A percentile compares a stretch with the other conserved stretches of the same genome.
phyloP scores from a whole-genome alignment of 2,329 filamentous ascomycete species.

The Knoxdaviesia capensis region DNA sequence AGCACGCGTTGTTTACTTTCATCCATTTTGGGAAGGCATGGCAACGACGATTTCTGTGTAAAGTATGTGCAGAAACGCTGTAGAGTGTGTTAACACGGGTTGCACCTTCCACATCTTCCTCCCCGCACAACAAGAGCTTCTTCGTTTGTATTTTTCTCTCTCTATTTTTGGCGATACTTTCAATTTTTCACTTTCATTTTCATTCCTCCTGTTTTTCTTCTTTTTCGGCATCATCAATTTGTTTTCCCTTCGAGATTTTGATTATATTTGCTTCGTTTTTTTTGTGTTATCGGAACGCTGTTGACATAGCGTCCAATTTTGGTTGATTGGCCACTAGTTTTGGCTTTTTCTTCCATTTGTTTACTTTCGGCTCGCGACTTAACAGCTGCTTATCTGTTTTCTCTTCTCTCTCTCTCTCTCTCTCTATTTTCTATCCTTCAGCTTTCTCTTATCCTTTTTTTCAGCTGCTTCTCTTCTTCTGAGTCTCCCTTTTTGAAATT shows the following conservation, averaged over 20 bases:
- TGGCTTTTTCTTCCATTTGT: neutral
- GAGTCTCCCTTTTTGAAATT: neutral
- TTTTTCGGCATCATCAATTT: neutral
- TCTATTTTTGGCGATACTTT: constrained; percentile 2
- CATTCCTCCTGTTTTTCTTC: constrained; percentile 3
- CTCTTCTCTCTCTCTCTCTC: neutral
- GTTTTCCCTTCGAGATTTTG: neutral
- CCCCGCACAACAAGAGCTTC: neutral
- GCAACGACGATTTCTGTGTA: neutral
- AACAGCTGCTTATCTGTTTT: neutral
- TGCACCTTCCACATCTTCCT: neutral
- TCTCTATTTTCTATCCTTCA: constrained; percentile 13
- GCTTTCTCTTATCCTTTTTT: constrained; percentile 7
- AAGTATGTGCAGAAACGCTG: too few species aligned
- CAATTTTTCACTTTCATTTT: neutral
- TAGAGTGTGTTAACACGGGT: neutral
- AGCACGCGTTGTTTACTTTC: neutral
- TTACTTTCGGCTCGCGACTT: neutral
- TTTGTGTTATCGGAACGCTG: too few species aligned
- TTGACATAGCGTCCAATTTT: too few species aligned
- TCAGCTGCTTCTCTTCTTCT: neutral
- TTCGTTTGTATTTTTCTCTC: constrained; percentile 5
- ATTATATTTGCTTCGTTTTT: neutral
- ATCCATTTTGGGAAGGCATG: neutral
- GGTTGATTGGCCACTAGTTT: neutral